These are phyloP conservation scores for Colletotrichum filicis DNA, from an alignment of 2,329 filamentous ascomycete species.

Conservation along the genomic window DNA sequence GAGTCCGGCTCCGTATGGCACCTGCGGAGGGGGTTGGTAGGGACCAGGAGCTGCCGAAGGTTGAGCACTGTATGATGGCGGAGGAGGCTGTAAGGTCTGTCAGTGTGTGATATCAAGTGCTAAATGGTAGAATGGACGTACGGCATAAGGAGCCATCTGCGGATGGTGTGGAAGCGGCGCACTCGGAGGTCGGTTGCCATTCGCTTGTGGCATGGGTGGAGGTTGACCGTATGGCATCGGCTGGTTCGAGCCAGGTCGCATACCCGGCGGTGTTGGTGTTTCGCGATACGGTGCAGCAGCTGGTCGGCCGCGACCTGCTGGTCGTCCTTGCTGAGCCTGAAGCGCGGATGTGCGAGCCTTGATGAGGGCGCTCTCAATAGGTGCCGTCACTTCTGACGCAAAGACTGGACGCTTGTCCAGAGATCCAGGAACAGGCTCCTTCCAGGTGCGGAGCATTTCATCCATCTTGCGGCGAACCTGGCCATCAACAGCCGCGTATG, in stretches of 20 bases:
- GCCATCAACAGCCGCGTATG: constrained; percentile 89
- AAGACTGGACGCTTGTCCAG: constrained; percentile 95
- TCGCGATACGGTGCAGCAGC: constrained; percentile 69
- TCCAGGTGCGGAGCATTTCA: constrained; percentile 98
- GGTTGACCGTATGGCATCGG: constrained; percentile 47
- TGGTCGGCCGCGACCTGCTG: constrained; percentile 26
- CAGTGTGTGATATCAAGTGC: not conserved
- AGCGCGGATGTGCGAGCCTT: constrained; percentile 72
- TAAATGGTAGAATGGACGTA: constrained; percentile 2
- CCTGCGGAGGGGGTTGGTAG: constrained; percentile 54
- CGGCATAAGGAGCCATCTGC: constrained; percentile 26
- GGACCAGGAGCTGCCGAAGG: constrained; percentile 49
- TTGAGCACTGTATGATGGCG: constrained; percentile 49
- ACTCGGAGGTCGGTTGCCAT: constrained; percentile 40
- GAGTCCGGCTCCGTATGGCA: constrained; percentile 52
- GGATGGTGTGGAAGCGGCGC: constrained; percentile 32
- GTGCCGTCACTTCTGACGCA: constrained; percentile 83
- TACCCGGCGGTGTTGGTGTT: constrained; percentile 78
- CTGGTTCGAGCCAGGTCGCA: constrained; percentile 47
- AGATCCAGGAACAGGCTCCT: constrained; percentile 93
- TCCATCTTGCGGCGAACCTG: constrained; percentile 91
- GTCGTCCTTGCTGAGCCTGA: constrained; percentile 63
- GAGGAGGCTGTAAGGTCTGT: constrained; percentile 46
- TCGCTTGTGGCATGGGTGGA: constrained; percentile 48
- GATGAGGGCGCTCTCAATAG: constrained; percentile 93